A percentile compares a stretch with the other conserved stretches of the same genome.
Evolutionary conservation across 2,329 filamentous ascomycete genomes (phyloP).

Genomic region (Epichloe coenophiala): DNA sequence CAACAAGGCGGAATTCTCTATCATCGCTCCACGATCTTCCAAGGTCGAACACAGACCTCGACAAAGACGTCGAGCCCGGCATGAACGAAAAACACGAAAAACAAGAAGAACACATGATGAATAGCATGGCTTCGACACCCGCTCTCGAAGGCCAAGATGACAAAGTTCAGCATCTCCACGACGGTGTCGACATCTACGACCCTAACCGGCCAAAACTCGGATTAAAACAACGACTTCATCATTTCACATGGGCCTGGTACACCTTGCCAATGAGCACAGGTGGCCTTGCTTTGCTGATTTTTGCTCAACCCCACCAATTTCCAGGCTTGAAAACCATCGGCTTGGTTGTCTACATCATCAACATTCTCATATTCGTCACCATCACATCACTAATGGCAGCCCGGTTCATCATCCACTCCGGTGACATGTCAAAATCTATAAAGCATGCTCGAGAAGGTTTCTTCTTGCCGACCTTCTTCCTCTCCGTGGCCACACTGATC

Average conservation of each 20-base stretch:
- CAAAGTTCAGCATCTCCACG: background rate
- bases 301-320: constrained; percentile 51
- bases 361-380: constrained; percentile 49
- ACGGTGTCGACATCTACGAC: constrained; percentile 10
- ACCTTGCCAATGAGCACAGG: constrained; percentile 64
- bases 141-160: constrained; percentile 1
- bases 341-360: constrained; percentile 52
- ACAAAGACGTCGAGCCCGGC: background rate
- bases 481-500: constrained; percentile 54
- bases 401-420: constrained; percentile 48
- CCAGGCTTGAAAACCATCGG: constrained; percentile 50
- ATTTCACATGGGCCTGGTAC: constrained; percentile 64
- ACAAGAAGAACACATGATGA: background rate
- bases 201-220: constrained; percentile 18
- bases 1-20: constrained; percentile 2
- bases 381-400: constrained; percentile 39
- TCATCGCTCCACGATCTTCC: background rate
- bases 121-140: background rate
- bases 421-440: constrained; percentile 39
- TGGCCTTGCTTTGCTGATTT: constrained; percentile 51
- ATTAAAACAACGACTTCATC: constrained; percentile 33
- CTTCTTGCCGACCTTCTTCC: constrained; percentile 60
- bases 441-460: constrained; percentile 55
- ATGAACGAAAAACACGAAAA: background rate
- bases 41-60: background rate